Evolutionary conservation across 2,329 filamentous ascomycete species (phyloP), one percentile per base, ranked within the genome.

Genomic region (Aspergillus ustus): DNA sequence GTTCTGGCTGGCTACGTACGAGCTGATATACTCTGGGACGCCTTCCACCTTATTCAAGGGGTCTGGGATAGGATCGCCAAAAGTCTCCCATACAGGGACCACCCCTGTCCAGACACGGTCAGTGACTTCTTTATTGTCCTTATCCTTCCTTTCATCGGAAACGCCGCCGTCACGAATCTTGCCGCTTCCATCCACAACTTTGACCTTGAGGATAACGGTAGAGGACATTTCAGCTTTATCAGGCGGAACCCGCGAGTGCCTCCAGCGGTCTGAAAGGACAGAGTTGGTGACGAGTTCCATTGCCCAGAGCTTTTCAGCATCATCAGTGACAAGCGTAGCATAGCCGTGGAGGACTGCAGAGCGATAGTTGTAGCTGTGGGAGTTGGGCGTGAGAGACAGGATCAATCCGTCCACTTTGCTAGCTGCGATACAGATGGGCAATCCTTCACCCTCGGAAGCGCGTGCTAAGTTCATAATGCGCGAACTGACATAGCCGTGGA

Each of bases 291-390:
- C 89, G 60, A 91, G 80, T 68, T 88, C 79, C 87, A 96, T 90
- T 7, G 91, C 92, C 78, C 86, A 95, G 5, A 91, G 73, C 72
- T 91, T 91, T 80, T 96, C 92, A 2, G 83, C 85, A 0, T 78
- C 75, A 63, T 90, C 86, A 2, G 86, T 85, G 7, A 96, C 90
- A 1, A 89, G 76, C 8, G 77, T 81, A 0, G 89, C 92, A 73
- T 88, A 85, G 1, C 92, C 93, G 71, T 94, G 92, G 13, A 95
- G 82, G 8, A 92, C 81, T 11, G 90, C 91, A 44, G 89, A 92
- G 64, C 91, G 91, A 80, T 95, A 96, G 81, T 96, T 94, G 81
- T 92, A 93, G 79, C 86, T 91, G 81, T 96, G 91, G 62, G 85
- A 86, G 80, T 91, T 91, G 13, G 92, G 90, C 0, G 92, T 92